Conservation (phyloP, 2,329 filamentous ascomycete species). For the Cylindrodendrum hubeiense region DNA sequence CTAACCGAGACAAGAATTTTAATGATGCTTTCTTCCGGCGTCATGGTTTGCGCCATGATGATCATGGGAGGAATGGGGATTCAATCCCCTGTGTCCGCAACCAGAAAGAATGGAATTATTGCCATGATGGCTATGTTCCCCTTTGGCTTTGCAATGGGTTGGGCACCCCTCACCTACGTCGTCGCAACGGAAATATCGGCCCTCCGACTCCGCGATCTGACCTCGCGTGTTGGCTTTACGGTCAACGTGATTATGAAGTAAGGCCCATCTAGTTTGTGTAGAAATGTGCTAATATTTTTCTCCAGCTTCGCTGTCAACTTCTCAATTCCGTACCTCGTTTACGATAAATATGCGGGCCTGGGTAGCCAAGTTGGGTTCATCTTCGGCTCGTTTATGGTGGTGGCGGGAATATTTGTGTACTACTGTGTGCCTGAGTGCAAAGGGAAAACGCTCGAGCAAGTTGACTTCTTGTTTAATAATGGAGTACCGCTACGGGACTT, state of each 20-base stretch:
- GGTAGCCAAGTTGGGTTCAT: constrained; percentile 39
- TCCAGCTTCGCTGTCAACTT: constrained; percentile 38
- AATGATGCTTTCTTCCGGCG: background rate
- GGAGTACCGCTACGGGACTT: constrained; percentile 30
- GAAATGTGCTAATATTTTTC: background rate
- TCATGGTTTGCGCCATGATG: constrained; percentile 14
- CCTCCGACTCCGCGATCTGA: constrained; percentile 29
- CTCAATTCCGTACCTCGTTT: constrained; percentile 36
- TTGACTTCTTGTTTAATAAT: constrained; percentile 38
- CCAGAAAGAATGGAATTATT: constrained; percentile 17
- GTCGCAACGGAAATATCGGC: constrained; percentile 6
- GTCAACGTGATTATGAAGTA: constrained; percentile 36
- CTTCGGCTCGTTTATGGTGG: constrained; percentile 26
- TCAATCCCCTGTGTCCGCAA: background rate
- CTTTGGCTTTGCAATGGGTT: constrained; percentile 19
- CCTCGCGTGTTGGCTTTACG: constrained; percentile 29
- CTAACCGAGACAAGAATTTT: background rate
- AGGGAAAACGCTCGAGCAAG: constrained; percentile 35
- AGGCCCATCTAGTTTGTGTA: background rate
- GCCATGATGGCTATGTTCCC: constrained; percentile 21
- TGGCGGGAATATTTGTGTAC: constrained; percentile 22
- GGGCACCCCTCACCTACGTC: constrained; percentile 21
- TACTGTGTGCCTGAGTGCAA: constrained; percentile 37
- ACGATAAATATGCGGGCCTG: constrained; percentile 32
- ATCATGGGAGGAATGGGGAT: constrained; percentile 20